phyloP scores from a whole-genome alignment of 106 monocot species.

The Acanthochlamys bracteata region DNA sequence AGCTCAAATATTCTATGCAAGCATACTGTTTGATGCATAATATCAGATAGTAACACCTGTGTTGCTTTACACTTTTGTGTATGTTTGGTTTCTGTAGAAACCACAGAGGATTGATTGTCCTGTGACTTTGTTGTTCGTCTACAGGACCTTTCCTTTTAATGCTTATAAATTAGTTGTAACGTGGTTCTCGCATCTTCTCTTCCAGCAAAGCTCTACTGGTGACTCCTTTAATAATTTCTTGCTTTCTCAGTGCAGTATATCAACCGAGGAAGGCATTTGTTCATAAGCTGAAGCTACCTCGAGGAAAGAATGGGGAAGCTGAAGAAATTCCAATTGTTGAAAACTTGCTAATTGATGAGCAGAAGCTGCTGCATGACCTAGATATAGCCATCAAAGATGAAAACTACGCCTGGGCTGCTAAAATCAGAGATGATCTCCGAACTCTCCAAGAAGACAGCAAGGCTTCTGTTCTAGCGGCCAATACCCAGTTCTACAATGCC shows the following conservation, averaged over 20 bases:
- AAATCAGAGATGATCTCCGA: constrained; percentile 66
- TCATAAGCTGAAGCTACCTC: constrained; percentile 5
- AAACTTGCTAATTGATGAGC: constrained; percentile 39
- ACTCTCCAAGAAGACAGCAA: constrained; percentile 69
- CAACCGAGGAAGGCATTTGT: constrained; percentile 3
- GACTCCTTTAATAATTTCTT: too few relatives aligned
- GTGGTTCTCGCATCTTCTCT: too few relatives aligned
- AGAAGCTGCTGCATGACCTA: constrained; percentile 55
- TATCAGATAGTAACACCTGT: too few relatives aligned
- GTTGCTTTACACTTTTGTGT: too few relatives aligned
- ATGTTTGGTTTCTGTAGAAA: too few relatives aligned
- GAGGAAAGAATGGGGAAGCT: constrained; percentile 56
- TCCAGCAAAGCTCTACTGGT: too few relatives aligned
- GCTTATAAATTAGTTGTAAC: too few relatives aligned
- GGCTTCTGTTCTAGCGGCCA: constrained; percentile 61
- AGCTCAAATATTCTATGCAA: too few relatives aligned
- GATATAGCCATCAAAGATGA: constrained; percentile 75
- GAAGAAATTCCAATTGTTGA: constrained; percentile 43
- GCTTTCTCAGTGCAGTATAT: constrained; percentile 32
- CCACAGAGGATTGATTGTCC: too few relatives aligned
- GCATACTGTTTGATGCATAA: too few relatives aligned
- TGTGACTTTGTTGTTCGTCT: too few relatives aligned
- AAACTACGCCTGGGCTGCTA: constrained; percentile 76
- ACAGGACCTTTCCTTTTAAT: too few relatives aligned
- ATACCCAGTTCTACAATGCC: constrained; percentile 71